Percentiles rank a stretch among this genome's conserved stretches.
Conservation (phyloP, 1,284 basidiomycete genomes). For the Sanghuangporus sanghuang region DNA sequence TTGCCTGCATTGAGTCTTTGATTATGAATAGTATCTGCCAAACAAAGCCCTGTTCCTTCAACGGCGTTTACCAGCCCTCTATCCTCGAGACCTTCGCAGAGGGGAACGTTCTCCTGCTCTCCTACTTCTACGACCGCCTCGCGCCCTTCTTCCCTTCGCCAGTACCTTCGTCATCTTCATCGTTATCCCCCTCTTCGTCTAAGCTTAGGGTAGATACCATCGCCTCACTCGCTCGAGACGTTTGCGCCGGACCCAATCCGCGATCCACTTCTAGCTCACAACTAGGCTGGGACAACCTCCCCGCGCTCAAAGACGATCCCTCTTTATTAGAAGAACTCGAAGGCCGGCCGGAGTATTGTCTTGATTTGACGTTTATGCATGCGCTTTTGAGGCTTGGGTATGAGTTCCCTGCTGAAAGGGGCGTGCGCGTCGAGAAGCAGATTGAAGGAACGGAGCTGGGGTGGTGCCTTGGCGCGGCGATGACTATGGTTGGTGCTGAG, state of each 20-base stretch:
- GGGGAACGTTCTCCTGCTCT: constrained; percentile 80
- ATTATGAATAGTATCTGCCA: constrained; percentile 64
- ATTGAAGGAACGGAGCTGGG: constrained; percentile 90
- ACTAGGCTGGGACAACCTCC: background rate
- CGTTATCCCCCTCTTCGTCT: background rate
- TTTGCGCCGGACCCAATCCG: constrained; percentile 63
- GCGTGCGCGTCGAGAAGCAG: constrained; percentile 83
- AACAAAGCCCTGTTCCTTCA: constrained; percentile 91
- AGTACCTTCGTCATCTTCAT: constrained; percentile 17
- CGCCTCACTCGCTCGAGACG: constrained; percentile 57
- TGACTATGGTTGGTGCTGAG: constrained; percentile 65
- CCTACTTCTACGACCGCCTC: constrained; percentile 97
- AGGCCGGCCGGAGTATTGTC: constrained; percentile 88
- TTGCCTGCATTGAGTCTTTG: constrained; percentile 7
- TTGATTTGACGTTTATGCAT: constrained; percentile 96
- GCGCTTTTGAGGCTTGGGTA: constrained; percentile 80
- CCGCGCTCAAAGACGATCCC: constrained; percentile 27
- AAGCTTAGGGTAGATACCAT: constrained; percentile 59
- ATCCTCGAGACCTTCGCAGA: constrained; percentile 82
- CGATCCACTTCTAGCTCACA: constrained; percentile 58
- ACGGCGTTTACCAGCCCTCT: constrained; percentile 97
- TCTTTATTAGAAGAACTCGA: constrained; percentile 71
- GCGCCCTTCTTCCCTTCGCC: constrained; percentile 62
- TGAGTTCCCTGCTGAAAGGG: constrained; percentile 67
- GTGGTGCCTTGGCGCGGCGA: constrained; percentile 87